These are phyloP conservation scores for Hortaea sp. DNA, from an alignment of 2,329 filamentous ascomycete species.

Conservation along the genomic window DNA sequence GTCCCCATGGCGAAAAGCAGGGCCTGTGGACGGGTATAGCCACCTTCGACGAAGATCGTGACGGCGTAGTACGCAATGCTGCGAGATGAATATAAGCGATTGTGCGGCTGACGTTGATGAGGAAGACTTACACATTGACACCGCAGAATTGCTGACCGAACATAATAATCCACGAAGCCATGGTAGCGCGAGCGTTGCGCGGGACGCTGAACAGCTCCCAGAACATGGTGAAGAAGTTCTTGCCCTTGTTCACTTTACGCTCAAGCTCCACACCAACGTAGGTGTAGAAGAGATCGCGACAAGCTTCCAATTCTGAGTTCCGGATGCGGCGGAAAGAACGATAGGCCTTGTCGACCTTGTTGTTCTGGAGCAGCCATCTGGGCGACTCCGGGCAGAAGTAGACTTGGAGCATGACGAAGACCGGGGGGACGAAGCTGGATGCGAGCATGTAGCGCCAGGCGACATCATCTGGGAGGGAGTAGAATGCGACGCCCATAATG, in stretches of 20 bases:
- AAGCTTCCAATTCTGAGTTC: neutral
- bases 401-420: conserved; percentile 5
- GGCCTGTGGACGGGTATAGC: conserved; percentile 15
- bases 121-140: conserved; percentile 12
- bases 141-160: conserved; percentile 23
- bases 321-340: neutral
- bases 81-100: neutral
- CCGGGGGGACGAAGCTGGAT: conserved; percentile 16
- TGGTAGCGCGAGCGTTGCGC: neutral
- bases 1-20: conserved; percentile 23
- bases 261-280: neutral
- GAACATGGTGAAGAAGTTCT: neutral
- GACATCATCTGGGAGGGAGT: conserved; percentile 2
- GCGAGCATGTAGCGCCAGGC: conserved; percentile 30
- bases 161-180: conserved; percentile 9
- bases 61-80: conserved; percentile 23
- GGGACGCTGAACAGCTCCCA: conserved; percentile 1
- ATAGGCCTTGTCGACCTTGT: neutral
- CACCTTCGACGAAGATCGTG: conserved; percentile 20
- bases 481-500: conserved; percentile 17
- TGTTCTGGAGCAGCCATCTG: neutral
- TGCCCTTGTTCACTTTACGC: neutral
- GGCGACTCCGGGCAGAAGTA: conserved; percentile 29
- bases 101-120: too few species aligned
- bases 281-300: conserved; percentile 1